Evolutionary conservation across 371 early-diverging fungal genomes (phyloP).

Genomic region (Mucor velutinosus): DNA sequence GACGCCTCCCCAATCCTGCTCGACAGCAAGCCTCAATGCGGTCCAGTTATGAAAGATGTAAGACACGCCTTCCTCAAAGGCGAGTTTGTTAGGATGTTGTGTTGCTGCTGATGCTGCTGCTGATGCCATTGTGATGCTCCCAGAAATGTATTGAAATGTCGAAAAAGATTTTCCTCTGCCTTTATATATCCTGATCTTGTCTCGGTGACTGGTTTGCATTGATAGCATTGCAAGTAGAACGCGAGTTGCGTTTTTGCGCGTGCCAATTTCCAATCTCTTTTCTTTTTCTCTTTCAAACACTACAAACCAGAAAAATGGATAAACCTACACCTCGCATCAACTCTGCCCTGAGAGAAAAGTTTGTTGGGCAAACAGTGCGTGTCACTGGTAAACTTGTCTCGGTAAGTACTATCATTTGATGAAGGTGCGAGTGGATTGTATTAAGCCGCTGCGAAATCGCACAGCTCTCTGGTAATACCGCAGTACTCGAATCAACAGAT

Average conservation of each 20-base stretch:
- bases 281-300: neutral
- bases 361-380: constrained; percentile 56
- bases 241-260: neutral
- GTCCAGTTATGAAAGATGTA: constrained; percentile 72
- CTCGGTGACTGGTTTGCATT: constrained; percentile 2
- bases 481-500: constrained; percentile 55
- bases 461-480: constrained; percentile 57
- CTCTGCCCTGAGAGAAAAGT: constrained; percentile 57
- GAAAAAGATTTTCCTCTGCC: neutral
- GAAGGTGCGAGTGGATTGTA: neutral
- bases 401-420: constrained; percentile 30
- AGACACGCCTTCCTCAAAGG: constrained; percentile 62
- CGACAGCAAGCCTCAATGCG: constrained; percentile 76
- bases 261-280: neutral
- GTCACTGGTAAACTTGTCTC: constrained; percentile 56
- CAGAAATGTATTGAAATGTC: neutral
- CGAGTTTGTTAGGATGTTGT: constrained; percentile 61
- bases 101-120: neutral
- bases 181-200: neutral
- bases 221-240: neutral
- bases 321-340: constrained; percentile 69
- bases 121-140: neutral
- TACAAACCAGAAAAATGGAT: constrained; percentile 43
- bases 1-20: constrained; percentile 81
- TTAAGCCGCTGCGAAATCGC: neutral